These are phyloP conservation scores for Leccinum disarticulatum DNA, from an alignment of 768 basidiomycete species.

Conservation along the genomic window DNA sequence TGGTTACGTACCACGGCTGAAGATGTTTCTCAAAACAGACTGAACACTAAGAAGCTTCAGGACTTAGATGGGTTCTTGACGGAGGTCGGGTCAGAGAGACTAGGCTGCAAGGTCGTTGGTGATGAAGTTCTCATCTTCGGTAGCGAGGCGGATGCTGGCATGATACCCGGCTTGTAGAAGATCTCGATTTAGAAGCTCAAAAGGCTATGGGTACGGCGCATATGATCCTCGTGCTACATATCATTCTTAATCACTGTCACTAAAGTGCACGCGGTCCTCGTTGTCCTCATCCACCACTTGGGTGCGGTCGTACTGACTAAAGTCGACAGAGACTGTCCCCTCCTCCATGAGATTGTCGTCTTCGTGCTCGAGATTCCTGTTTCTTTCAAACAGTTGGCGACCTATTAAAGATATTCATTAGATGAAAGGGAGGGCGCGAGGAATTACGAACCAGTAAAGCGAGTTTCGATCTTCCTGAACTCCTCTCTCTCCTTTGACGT, in stretches of 20 bases:
- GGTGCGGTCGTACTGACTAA: constrained; percentile 83
- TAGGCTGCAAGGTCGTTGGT: constrained; percentile 60
- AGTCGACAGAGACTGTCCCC: constrained; percentile 81
- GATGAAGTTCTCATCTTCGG: constrained; percentile 55
- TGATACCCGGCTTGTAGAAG: constrained; percentile 58
- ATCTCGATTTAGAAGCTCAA: constrained; percentile 13
- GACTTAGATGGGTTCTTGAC: constrained; percentile 61
- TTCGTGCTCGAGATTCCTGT: constrained; percentile 63
- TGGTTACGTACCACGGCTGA: constrained; percentile 64
- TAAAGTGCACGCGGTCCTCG: constrained; percentile 69
- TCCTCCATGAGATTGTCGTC: constrained; percentile 86
- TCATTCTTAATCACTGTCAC: constrained; percentile 74
- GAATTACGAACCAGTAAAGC: constrained; percentile 62
- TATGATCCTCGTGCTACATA: constrained; percentile 9
- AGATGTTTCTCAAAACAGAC: constrained; percentile 42
- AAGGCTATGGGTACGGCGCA: constrained; percentile 8
- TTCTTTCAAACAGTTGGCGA: constrained; percentile 88
- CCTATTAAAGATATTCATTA: constrained; percentile 47
- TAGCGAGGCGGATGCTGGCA: constrained; percentile 51
- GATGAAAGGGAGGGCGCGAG: neutral
- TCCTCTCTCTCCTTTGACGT: constrained; percentile 86
- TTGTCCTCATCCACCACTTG: constrained; percentile 45
- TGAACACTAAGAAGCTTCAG: constrained; percentile 35
- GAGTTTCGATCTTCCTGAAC: constrained; percentile 57
- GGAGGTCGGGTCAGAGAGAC: constrained; percentile 53